Conservation (phyloP, 306 rosid species). For the Luffa acutangula region DNA sequence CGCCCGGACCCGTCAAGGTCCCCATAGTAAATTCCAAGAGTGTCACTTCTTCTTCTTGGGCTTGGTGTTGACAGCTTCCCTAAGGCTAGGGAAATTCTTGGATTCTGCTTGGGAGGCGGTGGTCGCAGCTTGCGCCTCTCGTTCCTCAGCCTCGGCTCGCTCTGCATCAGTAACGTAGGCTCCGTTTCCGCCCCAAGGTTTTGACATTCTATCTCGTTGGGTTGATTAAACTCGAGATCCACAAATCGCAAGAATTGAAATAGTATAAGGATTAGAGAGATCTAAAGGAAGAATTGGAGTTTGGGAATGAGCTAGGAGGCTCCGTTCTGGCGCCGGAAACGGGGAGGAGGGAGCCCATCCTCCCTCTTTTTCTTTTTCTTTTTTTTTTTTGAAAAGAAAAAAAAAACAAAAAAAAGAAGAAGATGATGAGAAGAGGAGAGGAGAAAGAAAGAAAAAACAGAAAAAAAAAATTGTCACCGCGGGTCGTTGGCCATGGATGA, state of each 20-base stretch:
- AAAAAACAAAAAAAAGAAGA: no score
- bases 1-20: not conserved
- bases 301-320: conserved; percentile 34
- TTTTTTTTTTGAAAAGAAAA: no score
- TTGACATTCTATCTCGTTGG: conserved; percentile 34
- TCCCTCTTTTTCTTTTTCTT: no score
- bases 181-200: conserved; percentile 77
- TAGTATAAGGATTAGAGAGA: not conserved
- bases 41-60: conserved; percentile 70
- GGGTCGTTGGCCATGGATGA: no score
- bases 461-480: no score
- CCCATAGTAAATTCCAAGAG: conserved; percentile 22
- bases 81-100: conserved; percentile 68
- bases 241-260: conserved; percentile 4
- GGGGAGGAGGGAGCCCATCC: no score
- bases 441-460: no score
- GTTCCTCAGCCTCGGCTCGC: conserved; percentile 84
- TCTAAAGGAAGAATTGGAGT: not conserved
- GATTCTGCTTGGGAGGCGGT: conserved; percentile 28
- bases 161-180: conserved; percentile 95
- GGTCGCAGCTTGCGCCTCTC: conserved; percentile 34
- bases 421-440: no score
- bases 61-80: conserved; percentile 51
- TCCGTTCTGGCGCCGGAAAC: conserved; percentile 42
- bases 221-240: conserved; percentile 28